These are phyloP conservation scores for Mortierella alpina DNA, from an alignment of 192 early-diverging fungal species.

Conservation along the genomic window DNA sequence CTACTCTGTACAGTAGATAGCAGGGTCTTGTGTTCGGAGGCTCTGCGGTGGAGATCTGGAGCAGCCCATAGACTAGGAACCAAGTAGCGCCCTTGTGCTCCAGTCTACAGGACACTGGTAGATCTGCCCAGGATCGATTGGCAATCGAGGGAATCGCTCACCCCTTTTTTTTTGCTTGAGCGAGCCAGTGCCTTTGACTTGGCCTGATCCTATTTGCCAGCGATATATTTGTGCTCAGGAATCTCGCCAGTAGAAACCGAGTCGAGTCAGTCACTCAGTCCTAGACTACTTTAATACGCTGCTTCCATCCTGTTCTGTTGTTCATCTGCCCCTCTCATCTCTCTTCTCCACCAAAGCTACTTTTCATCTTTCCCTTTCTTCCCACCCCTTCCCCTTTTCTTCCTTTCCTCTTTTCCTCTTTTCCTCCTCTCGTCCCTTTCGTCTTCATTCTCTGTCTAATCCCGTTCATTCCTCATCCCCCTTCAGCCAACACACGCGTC, in stretches of 20 bases:
- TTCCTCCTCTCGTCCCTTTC: background rate
- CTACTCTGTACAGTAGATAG: too few species aligned
- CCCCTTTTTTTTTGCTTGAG: conserved; percentile 1
- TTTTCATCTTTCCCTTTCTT: background rate
- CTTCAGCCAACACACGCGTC: background rate
- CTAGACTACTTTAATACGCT: background rate
- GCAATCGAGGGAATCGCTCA: too few species aligned
- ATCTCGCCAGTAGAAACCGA: too few species aligned
- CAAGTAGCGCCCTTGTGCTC: too few species aligned
- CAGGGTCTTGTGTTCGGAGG: too few species aligned
- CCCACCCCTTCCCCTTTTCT: background rate
- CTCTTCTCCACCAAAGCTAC: background rate
- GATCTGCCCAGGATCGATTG: too few species aligned
- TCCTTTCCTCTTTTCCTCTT: background rate
- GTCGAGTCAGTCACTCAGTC: background rate
- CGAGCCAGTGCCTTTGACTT: conserved; percentile 12
- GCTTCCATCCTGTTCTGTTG: background rate
- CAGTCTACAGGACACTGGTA: background rate
- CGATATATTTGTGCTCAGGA: background rate
- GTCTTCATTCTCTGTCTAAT: background rate
- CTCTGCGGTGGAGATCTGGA: too few species aligned
- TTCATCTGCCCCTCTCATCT: background rate
- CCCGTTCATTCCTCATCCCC: conserved; percentile 4
- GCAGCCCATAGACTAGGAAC: too few species aligned
- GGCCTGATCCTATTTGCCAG: conserved; percentile 32